phyloP scores from a whole-genome alignment of 805 yeast species.

The Hyphopichia homilentoma region DNA sequence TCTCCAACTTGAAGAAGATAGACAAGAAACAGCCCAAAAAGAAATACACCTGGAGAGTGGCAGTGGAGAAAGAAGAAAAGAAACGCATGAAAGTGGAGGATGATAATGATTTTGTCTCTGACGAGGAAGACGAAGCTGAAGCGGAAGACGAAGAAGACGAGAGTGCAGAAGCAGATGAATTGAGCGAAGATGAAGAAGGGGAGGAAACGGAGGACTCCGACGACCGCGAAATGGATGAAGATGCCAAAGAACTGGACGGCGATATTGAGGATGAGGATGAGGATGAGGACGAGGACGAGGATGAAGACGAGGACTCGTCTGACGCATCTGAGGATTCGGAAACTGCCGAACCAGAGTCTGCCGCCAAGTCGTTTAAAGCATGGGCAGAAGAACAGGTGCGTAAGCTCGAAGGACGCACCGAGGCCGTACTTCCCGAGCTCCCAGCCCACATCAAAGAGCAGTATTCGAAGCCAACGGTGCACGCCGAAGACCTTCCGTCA shows the following conservation, averaged over 20 bases:
- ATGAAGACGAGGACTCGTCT: conserved; percentile 23
- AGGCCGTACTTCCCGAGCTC: conserved; percentile 41
- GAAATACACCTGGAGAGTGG: conserved; percentile 68
- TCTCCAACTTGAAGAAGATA: conserved; percentile 50
- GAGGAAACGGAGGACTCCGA: conserved; percentile 6
- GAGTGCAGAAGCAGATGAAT: conserved; percentile 11
- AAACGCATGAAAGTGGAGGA: conserved; percentile 47
- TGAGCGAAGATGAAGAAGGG: conserved; percentile 15
- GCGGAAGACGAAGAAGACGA: conserved; percentile 10
- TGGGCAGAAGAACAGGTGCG: conserved; percentile 85
- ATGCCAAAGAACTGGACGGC: conserved; percentile 25
- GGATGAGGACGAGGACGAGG: conserved; percentile 27
- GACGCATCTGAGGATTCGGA: conserved; percentile 36
- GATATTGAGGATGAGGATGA: conserved; percentile 25
- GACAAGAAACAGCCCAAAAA: conserved; percentile 36
- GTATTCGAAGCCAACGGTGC: conserved; percentile 47
- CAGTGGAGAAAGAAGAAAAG: conserved; percentile 35
- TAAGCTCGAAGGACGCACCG: conserved; percentile 53
- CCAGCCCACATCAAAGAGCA: conserved; percentile 43
- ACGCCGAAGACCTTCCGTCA: conserved; percentile 69
- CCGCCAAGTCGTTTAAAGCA: conserved; percentile 71
- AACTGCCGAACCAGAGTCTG: conserved; percentile 31
- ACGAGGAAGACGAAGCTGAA: conserved; percentile 22
- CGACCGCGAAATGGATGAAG: conserved; percentile 14
- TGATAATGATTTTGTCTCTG: conserved; percentile 53